Base-by-base conservation (phyloP, 352 stramenopile species). In the Thalassiosira mediterranea region DNA sequence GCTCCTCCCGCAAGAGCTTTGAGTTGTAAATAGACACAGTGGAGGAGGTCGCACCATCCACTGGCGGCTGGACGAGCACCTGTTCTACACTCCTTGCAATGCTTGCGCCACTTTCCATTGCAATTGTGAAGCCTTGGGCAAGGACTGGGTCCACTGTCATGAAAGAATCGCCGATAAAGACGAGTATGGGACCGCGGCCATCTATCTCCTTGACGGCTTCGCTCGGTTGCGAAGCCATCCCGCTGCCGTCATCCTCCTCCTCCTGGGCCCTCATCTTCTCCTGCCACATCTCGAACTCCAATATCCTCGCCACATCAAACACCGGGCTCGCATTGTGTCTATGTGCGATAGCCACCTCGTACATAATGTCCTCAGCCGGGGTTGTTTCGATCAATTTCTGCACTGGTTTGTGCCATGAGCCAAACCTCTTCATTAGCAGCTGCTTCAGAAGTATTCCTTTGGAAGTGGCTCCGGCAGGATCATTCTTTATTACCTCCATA, bases 131-230 rank as follows among this genome's bases (percentile, higher is more conserved):
- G 3, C 88, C 88, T 61, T 93, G 88, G 0, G 88, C 88, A 10
- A 93, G 63, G 44, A 93, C 89, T 3, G 88, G 88, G 78, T 93
- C 85, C 8, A 93, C 70, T 4, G 84, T 89, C 88, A 93, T 91
- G 42, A 83, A 83, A 1, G 83, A 67, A 79, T 93, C 88, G 25
- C 88, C 88, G 32, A 87, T 53, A 69, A 91, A 91, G 1, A 84
- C 46, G 25, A 93, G 63, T 23, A 72, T 79, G 15, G 88, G 83
- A n/a, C 84, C 84, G 5, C 54, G 42, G 19, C 83, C 83, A 51
- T 63, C 26, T 1, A 71, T 44, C 19, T 19, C 38, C 17, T 19
- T 19, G 5, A 28, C 4, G 19, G 8, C 15, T 28, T 28, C 15
- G 7, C 28, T 17, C 32, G 28, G 10, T 1, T 10, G 28, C 21